Evolutionary conservation across 495 filamentous ascomycete species (phyloP).

Genomic region (Annulohypoxylon stygium): DNA sequence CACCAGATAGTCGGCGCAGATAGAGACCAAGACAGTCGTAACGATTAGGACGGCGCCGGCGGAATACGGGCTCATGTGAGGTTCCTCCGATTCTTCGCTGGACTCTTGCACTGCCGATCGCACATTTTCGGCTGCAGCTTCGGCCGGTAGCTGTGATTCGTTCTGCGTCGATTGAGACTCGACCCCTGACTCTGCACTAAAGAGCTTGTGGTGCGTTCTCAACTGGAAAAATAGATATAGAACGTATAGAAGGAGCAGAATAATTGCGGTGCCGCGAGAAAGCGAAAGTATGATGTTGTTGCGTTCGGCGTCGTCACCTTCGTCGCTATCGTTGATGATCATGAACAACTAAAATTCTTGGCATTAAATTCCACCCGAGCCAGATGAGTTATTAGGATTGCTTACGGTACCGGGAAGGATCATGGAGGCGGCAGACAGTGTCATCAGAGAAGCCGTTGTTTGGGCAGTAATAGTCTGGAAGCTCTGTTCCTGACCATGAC

Average conservation of each 20-base stretch:
- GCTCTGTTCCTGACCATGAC: conserved; percentile 69
- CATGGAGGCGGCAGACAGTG: conserved; percentile 87
- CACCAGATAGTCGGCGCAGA: conserved; percentile 95
- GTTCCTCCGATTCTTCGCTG: conserved; percentile 64
- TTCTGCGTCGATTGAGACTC: conserved; percentile 39
- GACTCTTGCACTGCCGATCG: conserved; percentile 48
- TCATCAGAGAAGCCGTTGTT: conserved; percentile 96
- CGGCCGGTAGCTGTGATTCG: conserved; percentile 44
- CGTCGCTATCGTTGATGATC: conserved; percentile 54
- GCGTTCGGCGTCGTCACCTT: conserved; percentile 56
- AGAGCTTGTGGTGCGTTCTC: conserved; percentile 81
- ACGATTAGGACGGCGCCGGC: conserved; percentile 78
- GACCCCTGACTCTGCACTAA: conserved; percentile 71
- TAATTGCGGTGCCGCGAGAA: conserved; percentile 90
- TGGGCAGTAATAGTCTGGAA: conserved; percentile 93
- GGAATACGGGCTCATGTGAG: conserved; percentile 75
- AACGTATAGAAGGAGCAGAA: conserved; percentile 88
- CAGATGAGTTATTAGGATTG: conserved; percentile 30
- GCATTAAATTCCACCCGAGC: conserved; percentile 18
- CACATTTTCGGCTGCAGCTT: conserved; percentile 47
- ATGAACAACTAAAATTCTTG: conserved; percentile 54
- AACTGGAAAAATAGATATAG: conserved; percentile 95
- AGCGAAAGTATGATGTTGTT: conserved; percentile 79
- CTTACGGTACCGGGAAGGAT: conserved; percentile 92
- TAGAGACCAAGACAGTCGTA: conserved; percentile 84